Evolutionary conservation across 129 eudicot genomes (phyloP), one percentile per base, ranked within the genome.

Genomic region (Chrysanthemum lavandulifolium): DNA sequence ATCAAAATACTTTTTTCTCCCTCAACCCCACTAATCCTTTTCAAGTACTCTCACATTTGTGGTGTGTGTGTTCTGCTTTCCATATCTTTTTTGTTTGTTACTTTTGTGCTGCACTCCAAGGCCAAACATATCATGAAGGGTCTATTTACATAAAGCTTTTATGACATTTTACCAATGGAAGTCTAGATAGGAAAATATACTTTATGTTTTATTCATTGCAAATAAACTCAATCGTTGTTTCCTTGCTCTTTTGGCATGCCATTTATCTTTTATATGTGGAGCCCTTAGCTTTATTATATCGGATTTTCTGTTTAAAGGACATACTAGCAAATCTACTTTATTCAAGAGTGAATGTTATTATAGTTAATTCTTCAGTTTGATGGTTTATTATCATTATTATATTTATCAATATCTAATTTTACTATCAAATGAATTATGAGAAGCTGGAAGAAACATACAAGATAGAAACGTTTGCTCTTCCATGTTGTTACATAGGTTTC

Each of bases 1-100:
- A 78, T 65, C 61, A 66, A 72, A 48, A 7, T 65, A 72, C 78
- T 72, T 78, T 76, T 18, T 55, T 67, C 45, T 27, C 21, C 51
- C 67, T 29, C 16, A 56, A 78, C 82, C 82, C 73, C 78, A 78
- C 82, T 19, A 47, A 71, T 78, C 76, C 49, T 61, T 61, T 73
- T 14, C 59, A 18, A 5, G 47, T 21, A 14, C 59, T 48, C 61
- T 5, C 51, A n/a, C 18, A n/a, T 70, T 16, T 73, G 50, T 62
- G 50, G 51, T 40, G 52, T 62, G 70, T 50, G 62, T 73, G 47
- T 61, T 27, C 50, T 73, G 69, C 70, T 73, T 73, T 61, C 70
- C 18, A 50, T 36, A 50, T 73, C 69, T 61, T 61, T 73, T 62
- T 62, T 2, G 51, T 62, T 62, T 10, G 33, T 49, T 61, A 61